phyloP scores from a whole-genome alignment of 768 basidiomycete genomes.

The Russula sp. region DNA sequence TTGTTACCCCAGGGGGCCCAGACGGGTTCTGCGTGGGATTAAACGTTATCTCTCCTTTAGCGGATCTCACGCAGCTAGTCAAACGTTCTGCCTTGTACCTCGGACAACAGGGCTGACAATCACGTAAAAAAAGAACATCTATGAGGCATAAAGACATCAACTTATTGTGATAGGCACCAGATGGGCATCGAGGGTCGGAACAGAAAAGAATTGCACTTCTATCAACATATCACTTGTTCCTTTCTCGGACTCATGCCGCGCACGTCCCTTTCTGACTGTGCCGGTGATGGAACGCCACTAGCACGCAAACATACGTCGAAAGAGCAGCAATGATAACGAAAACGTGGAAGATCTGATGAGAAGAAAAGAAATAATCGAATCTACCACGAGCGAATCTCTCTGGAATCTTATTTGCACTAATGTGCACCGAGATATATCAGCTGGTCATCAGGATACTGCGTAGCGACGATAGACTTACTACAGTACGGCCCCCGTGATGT shows the following conservation, averaged over 20 bases:
- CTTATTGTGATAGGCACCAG: not conserved
- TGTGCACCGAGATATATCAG: conserved; percentile 14
- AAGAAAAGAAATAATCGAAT: conserved; percentile 73
- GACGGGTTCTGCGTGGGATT: too few relatives aligned
- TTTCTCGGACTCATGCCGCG: not conserved
- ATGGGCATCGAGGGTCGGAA: not conserved
- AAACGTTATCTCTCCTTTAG: not conserved
- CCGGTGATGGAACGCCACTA: conserved; percentile 53
- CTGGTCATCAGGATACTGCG: conserved; percentile 15
- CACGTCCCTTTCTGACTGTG: conserved; percentile 29
- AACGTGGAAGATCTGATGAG: conserved; percentile 87
- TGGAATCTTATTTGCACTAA: conserved; percentile 76
- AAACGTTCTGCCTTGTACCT: not conserved
- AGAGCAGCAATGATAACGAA: conserved; percentile 68
- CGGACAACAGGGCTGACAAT: not conserved
- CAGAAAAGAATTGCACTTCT: not conserved
- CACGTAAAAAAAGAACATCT: not conserved
- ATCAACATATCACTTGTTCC: not conserved
- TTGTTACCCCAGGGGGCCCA: not conserved
- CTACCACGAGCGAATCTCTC: conserved; percentile 66
- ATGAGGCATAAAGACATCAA: not conserved
- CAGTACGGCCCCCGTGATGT: conserved; percentile 71
- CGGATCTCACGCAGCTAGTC: not conserved
- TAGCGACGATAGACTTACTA: conserved; percentile 53
- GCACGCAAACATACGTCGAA: conserved; percentile 53